phyloP scores from a whole-genome alignment of 352 stramenopile genomes.

The Pythium folliculosum region DNA sequence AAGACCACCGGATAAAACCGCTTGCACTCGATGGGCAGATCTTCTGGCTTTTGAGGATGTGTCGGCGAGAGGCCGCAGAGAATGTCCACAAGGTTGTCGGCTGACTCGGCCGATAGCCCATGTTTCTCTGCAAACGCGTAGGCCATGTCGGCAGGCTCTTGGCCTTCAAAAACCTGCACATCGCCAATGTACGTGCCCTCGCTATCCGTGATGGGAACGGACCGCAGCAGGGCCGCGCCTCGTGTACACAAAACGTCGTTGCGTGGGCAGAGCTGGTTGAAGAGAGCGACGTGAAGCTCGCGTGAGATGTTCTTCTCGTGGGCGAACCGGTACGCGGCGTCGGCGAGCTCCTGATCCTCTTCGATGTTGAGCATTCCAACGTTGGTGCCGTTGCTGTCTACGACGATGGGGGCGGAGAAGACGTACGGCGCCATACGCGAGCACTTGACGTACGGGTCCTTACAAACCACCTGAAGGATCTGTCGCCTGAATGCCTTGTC shows the following conservation, averaged over 20 bases:
- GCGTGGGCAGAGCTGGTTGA: slow-evolving; percentile 59
- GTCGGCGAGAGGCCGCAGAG: slow-evolving; percentile 42
- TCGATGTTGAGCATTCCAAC: slow-evolving; percentile 42
- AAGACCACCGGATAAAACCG: slow-evolving; percentile 70
- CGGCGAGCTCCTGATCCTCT: slow-evolving; percentile 71
- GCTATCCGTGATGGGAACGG: slow-evolving; percentile 42
- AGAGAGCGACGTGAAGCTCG: slow-evolving; percentile 46
- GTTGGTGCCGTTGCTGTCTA: slow-evolving; percentile 47
- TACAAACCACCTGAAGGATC: slow-evolving; percentile 52
- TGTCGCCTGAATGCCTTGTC: slow-evolving; percentile 43
- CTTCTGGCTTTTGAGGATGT: slow-evolving; percentile 14
- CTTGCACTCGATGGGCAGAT: slow-evolving; percentile 41
- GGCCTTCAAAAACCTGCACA: slow-evolving; percentile 63
- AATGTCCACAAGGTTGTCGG: slow-evolving; percentile 49
- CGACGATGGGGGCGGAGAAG: slow-evolving; percentile 53
- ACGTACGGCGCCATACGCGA: slow-evolving; percentile 44
- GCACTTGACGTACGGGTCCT: slow-evolving; percentile 55
- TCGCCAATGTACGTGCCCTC: slow-evolving; percentile 40
- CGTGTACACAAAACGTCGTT: slow-evolving; percentile 62
- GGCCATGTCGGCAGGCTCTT: slow-evolving; percentile 72
- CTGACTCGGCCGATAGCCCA: slow-evolving; percentile 36
- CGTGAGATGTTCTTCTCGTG: slow-evolving; percentile 50
- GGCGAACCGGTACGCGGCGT: slow-evolving; percentile 65
- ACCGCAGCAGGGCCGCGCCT: slow-evolving; percentile 51
- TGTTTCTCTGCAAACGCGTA: slow-evolving; percentile 68